Percentiles rank a stretch among this genome's conserved stretches.
phyloP scores from a whole-genome alignment of 2,329 filamentous ascomycete genomes.

The Conoideocrella luteorostrata region DNA sequence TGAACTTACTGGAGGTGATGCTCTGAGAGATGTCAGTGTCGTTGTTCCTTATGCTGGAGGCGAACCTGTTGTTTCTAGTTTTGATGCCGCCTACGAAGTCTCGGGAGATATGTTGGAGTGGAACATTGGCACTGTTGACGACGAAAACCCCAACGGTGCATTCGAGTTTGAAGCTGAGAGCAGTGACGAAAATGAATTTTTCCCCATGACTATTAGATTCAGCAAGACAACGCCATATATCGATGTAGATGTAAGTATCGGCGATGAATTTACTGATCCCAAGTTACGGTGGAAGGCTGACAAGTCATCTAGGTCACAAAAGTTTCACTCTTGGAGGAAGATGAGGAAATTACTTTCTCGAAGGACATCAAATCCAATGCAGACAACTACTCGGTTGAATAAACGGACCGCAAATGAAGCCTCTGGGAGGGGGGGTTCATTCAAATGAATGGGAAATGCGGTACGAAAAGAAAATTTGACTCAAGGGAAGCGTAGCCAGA shows the following conservation, averaged over 20 bases:
- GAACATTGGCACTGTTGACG: slow-evolving; percentile 81
- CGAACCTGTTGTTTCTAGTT: slow-evolving; percentile 85
- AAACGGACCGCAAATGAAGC: too few relatives aligned
- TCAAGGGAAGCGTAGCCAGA: neutral
- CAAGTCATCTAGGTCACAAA: slow-evolving; percentile 46
- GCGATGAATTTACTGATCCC: too few relatives aligned
- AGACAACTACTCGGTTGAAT: slow-evolving; percentile 72
- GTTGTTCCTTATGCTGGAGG: slow-evolving; percentile 78
- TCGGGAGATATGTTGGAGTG: slow-evolving; percentile 90
- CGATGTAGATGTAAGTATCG: slow-evolving; percentile 78
- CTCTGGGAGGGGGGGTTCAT: too few relatives aligned
- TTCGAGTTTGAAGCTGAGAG: slow-evolving; percentile 95
- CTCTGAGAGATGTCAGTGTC: slow-evolving; percentile 77
- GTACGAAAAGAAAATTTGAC: neutral
- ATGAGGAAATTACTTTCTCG: slow-evolving; percentile 73
- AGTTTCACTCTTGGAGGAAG: slow-evolving; percentile 66
- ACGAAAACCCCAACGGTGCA: slow-evolving; percentile 73
- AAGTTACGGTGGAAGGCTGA: slow-evolving; percentile 21
- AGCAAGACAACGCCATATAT: slow-evolving; percentile 80
- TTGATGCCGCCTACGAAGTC: slow-evolving; percentile 91
- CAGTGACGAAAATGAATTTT: slow-evolving; percentile 87
- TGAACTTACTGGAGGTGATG: slow-evolving; percentile 75
- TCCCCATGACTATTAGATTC: slow-evolving; percentile 93
- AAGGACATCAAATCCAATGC: slow-evolving; percentile 74
- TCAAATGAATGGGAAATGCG: neutral